Percentiles rank a stretch among this genome's conserved stretches.
phyloP scores from a whole-genome alignment of 345 rosid genomes.

The Gossypium longicalyx region DNA sequence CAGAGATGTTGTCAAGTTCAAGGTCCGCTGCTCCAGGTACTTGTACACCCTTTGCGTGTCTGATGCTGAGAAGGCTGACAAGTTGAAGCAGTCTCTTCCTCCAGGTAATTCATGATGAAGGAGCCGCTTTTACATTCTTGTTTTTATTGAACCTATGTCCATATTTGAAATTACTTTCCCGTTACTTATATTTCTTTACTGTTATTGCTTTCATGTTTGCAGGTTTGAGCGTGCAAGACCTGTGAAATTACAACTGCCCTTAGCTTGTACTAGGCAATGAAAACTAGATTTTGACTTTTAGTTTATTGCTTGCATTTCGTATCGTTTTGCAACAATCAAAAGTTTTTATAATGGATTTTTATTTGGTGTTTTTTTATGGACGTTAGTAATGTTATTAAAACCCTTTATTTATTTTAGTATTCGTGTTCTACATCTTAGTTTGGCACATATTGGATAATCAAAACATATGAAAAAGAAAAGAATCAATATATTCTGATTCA shows the following conservation, averaged over 20 bases:
- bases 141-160: neutral
- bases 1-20: slow-evolving; percentile 79
- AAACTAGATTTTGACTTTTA: neutral
- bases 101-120: slow-evolving; percentile 45
- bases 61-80: slow-evolving; percentile 86
- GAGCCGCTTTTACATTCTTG: neutral
- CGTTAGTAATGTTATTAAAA: neutral
- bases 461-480: too few species aligned
- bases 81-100: slow-evolving; percentile 94
- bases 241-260: slow-evolving; percentile 29
- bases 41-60: slow-evolving; percentile 86
- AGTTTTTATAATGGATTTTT: slow-evolving; percentile 2
- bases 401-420: neutral
- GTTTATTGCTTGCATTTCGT: neutral
- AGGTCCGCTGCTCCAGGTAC: slow-evolving; percentile 89
- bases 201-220: slow-evolving; percentile 20
- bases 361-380: neutral
- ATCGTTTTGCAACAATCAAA: slow-evolving; percentile 6
- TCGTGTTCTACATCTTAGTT: neutral
- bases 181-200: neutral
- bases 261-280: neutral
- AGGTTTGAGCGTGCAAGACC: slow-evolving; percentile 84
- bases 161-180: neutral
- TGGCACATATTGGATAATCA: neutral
- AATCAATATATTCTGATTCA: too few species aligned